phyloP scores from a whole-genome alignment of 352 stramenopile genomes.

The Pythium folliculosum region DNA sequence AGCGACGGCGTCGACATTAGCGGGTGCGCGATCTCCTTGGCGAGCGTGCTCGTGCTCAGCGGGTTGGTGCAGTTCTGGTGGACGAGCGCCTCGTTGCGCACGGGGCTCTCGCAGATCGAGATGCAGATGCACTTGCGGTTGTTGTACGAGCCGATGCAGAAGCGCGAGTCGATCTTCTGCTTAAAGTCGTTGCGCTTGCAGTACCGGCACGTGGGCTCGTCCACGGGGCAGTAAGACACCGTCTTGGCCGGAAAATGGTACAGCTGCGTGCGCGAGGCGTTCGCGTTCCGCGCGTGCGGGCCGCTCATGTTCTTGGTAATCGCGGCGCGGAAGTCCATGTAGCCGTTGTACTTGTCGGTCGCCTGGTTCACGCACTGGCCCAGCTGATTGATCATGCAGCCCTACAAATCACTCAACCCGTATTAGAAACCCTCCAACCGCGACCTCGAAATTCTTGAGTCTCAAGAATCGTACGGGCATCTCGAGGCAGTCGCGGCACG shows the following conservation, averaged over 20 bases:
- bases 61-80: constrained; percentile 25
- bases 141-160: constrained; percentile 13
- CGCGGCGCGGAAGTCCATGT: constrained; percentile 23
- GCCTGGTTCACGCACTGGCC: constrained; percentile 23
- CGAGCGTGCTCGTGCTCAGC: constrained; percentile 20
- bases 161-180: constrained; percentile 22
- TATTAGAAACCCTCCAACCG: background rate
- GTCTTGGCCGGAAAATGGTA: constrained; percentile 23
- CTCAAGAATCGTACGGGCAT: constrained; percentile 3
- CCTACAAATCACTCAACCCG: constrained; percentile 8
- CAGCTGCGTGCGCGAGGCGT: constrained; percentile 16
- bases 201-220: constrained; percentile 16
- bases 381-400: constrained; percentile 30
- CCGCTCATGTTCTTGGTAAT: constrained; percentile 23
- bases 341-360: constrained; percentile 19
- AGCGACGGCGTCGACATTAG: constrained; percentile 24
- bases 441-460: background rate
- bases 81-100: constrained; percentile 20
- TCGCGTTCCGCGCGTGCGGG: constrained; percentile 15
- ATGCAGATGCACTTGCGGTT: constrained; percentile 21
- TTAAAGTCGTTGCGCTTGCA: constrained; percentile 21
- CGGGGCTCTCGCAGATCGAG: constrained; percentile 23
- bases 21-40: constrained; percentile 14
- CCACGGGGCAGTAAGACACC: constrained; percentile 17
- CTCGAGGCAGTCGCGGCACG: constrained; percentile 21